These are phyloP conservation scores for Cercospora zeae-maydis DNA, from an alignment of 2,329 filamentous ascomycete species.

Conservation along the genomic window DNA sequence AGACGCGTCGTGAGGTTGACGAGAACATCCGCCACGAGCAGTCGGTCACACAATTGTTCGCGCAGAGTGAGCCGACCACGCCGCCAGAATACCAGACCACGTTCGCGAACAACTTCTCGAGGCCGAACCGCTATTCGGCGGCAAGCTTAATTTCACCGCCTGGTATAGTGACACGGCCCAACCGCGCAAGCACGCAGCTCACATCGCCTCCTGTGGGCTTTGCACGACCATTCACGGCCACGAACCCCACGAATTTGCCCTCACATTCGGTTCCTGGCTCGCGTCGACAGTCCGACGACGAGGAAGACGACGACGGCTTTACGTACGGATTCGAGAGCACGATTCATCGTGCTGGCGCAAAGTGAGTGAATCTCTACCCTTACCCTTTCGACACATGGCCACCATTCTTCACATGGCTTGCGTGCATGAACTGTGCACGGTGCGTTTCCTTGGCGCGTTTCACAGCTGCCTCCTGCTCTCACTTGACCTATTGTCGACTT, in stretches of 20 bases:
- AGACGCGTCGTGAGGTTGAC: constrained; percentile 76
- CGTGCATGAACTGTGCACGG: constrained; percentile 4
- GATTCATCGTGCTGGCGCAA: constrained; percentile 69
- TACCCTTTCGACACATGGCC: background rate
- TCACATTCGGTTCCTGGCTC: constrained; percentile 84
- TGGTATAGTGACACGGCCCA: constrained; percentile 58
- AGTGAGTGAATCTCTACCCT: constrained; percentile 64
- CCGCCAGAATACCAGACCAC: constrained; percentile 87
- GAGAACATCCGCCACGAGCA: constrained; percentile 83
- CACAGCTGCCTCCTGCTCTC: background rate
- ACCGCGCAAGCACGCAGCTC: constrained; percentile 73
- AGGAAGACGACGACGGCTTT: constrained; percentile 73
- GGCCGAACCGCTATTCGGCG: constrained; percentile 83
- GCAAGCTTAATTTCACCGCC: constrained; percentile 82
- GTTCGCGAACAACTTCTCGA: constrained; percentile 67
- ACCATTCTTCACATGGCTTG: constrained; percentile 1
- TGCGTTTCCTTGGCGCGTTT: constrained; percentile 3
- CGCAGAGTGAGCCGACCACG: constrained; percentile 90
- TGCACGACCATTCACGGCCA: constrained; percentile 54
- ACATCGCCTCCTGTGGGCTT: constrained; percentile 68
- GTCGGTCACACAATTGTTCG: constrained; percentile 60
- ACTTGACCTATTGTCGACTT: constrained; percentile 8
- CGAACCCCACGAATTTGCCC: constrained; percentile 62
- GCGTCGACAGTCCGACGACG: constrained; percentile 80
- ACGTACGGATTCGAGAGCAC: constrained; percentile 56